Base-by-base conservation (phyloP, 345 rosid species). In the Brassica incana region DNA sequence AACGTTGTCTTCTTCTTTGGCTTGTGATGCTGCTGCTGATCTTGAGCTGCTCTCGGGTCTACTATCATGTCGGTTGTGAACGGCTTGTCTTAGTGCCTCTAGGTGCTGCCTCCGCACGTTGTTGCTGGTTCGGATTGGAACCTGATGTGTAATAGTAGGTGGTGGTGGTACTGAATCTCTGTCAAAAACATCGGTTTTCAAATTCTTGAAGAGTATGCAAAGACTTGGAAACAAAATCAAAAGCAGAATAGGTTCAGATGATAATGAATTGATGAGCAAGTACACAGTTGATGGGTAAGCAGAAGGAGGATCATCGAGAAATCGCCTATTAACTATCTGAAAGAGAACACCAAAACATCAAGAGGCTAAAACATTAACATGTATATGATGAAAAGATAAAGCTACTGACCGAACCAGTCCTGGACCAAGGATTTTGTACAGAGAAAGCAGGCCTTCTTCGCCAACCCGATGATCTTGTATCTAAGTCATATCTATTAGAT, bases 1-100 rank as follows among this genome's bases (percentile, higher is more conserved):
- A 43, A 78, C 83, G 9, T 74, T 23, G 1, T 66, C 80, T 75
- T 88, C 87, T 69, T 84, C 88, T 14, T 0, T 65, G 79, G 76
- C 50, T 69, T 80, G 72, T 79, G 82, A 61, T 71, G 73, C 52
- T 50, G 58, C 16, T 50, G 66, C 2, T 70, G 80, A 58, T 32
- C 73, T 65, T 66, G 80, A 65, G 77, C 12, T 76, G 70, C 3
- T 58, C 12, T 66, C 60, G 8, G 27, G 50, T 74, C 82, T 74
- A 50, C 82, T 74, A 67, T 58, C 8, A 2, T 61, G 30, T 56
- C 65, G 73, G 67, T 25, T 69, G 62, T 79, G 82, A 0, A 80
- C 67, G 5, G 83, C 75, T 74, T 75, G 83, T 6, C 83, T 80
- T 69, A 70, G 45, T 64, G 79, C 67, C 68, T 80, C 79, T 8